Percentiles rank a stretch among this genome's conserved stretches.
Evolutionary conservation across 352 stramenopile species (phyloP).

Genomic region (Globisporangium mamillatum): DNA sequence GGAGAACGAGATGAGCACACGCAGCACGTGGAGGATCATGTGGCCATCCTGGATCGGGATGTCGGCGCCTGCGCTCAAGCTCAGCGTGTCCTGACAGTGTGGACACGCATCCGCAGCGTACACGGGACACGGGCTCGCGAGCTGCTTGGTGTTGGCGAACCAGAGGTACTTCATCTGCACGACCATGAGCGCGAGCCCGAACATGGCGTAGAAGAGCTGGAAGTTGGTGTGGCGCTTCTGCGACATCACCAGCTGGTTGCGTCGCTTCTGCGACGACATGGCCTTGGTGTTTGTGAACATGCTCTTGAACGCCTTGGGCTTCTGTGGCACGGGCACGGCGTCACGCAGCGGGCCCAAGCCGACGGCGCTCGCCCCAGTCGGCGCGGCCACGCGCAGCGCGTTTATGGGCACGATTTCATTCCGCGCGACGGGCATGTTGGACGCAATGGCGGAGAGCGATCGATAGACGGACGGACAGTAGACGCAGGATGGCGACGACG

Average conservation of each 20-base stretch:
- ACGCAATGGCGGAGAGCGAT: neutral
- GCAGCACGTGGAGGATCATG: slow-evolving; percentile 65
- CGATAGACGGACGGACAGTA: neutral
- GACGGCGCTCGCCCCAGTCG: neutral
- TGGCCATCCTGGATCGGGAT: slow-evolving; percentile 47
- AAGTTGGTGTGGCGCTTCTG: slow-evolving; percentile 54
- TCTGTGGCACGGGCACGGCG: slow-evolving; percentile 10
- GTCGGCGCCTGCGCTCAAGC: neutral
- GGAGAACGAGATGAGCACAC: slow-evolving; percentile 64
- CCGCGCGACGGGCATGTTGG: slow-evolving; percentile 42
- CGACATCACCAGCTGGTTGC: slow-evolving; percentile 36
- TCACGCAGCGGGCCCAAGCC: slow-evolving; percentile 3
- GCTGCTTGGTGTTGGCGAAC: slow-evolving; percentile 50
- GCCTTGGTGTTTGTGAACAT: slow-evolving; percentile 31
- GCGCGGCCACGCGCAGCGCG: neutral
- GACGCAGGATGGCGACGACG: neutral
- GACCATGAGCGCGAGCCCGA: slow-evolving; percentile 69
- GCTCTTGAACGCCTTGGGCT: slow-evolving; percentile 24
- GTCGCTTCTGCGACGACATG: slow-evolving; percentile 46
- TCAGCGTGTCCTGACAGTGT: slow-evolving; percentile 31
- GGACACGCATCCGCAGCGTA: slow-evolving; percentile 34
- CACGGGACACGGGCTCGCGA: slow-evolving; percentile 33
- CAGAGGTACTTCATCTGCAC: slow-evolving; percentile 75
- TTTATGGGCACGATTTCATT: slow-evolving; percentile 67
- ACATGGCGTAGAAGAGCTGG: slow-evolving; percentile 71